Evolutionary conservation across 176 grass and related monocot genomes (phyloP), one percentile per base, ranked within the genome.

Genomic region (Oryza nivara): DNA sequence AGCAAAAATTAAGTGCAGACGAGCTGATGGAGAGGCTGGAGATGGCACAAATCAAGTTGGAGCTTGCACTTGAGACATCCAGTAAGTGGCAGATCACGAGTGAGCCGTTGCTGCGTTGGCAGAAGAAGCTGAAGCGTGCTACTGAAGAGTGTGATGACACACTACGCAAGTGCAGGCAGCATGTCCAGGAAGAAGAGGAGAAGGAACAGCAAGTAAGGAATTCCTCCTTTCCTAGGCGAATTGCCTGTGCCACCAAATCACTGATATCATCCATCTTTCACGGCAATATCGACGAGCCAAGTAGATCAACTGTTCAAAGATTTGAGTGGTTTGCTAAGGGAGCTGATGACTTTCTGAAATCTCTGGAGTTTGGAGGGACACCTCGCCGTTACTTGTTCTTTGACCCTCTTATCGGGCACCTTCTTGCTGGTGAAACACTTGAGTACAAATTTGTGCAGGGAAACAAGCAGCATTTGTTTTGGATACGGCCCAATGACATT

Each of bases 1-100:
- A 16, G 7, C 11, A 7, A 6, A 46, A 65, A 65, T 43, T 70
- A 17, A 49, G 47, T 49, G 47, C 10, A 3, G 11, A 8, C 2
- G 16, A 44, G 68, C 52, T 34, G 47, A 40, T 82, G 13, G 80
- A 73, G 8, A 82, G 80, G 20, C n/a, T 82, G 68, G 70, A 74
- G 70, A 66, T 67, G 26, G 52, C 52, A 3, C 52, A 58, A 19
- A 58, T 58, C 52, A 58, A 58, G 52, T 58, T 58, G 52, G 52
- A 58, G 4, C 19, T 52, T 49, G 20, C 9, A 67, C 40, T 70
- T 23, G 78, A 46, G 26, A 23, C 12, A 1, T 7, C 78, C 48
- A 13, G 35, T 54, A 70, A 38, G 17, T 80, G 65, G 46, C 45
- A 70, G 11, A 58, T 58, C 17, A 58, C 52, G 19, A 8, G 52